Conservation (phyloP, 306 rosid species). For the Acacia confusa region DNA sequence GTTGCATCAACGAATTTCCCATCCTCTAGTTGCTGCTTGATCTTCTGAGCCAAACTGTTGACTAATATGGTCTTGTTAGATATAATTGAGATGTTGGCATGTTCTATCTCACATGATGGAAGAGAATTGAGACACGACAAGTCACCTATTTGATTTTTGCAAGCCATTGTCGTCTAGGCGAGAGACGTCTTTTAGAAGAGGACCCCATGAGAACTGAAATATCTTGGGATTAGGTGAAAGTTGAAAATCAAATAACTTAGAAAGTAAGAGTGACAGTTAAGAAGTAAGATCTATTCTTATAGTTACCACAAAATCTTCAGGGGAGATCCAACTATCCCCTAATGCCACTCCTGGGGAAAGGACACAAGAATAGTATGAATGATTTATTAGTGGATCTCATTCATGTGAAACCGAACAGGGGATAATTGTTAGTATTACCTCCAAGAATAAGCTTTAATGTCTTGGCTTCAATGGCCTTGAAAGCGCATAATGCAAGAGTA, state of each 20-base stretch:
- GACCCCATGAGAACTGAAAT: slow-evolving; percentile 89
- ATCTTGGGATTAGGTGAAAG: not conserved
- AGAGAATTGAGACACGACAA: not conserved
- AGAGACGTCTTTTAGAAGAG: slow-evolving; percentile 86
- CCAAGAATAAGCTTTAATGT: slow-evolving; percentile 62
- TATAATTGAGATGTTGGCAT: not conserved
- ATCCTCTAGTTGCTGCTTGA: slow-evolving; percentile 58
- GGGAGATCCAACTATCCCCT: slow-evolving; percentile 96
- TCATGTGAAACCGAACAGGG: not conserved
- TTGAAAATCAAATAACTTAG: not conserved
- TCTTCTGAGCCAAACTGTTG: slow-evolving; percentile 68
- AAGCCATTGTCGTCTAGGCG: slow-evolving; percentile 67
- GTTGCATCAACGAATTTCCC: slow-evolving; percentile 68
- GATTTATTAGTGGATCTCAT: not conserved
- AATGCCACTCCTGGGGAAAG: slow-evolving; percentile 72
- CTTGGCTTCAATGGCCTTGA: slow-evolving; percentile 57
- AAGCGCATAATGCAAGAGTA: slow-evolving; percentile 69
- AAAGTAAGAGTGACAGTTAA: not conserved
- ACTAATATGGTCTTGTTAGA: slow-evolving; percentile 30
- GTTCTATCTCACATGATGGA: not conserved
- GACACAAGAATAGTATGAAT: not conserved
- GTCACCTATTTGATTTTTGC: slow-evolving; percentile 59
- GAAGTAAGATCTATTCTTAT: not conserved
- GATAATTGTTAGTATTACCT: slow-evolving; percentile 38
- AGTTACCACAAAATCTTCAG: slow-evolving; percentile 85